Base-by-base conservation (phyloP, 441 rosid genomes). In the Eruca vesicaria region DNA sequence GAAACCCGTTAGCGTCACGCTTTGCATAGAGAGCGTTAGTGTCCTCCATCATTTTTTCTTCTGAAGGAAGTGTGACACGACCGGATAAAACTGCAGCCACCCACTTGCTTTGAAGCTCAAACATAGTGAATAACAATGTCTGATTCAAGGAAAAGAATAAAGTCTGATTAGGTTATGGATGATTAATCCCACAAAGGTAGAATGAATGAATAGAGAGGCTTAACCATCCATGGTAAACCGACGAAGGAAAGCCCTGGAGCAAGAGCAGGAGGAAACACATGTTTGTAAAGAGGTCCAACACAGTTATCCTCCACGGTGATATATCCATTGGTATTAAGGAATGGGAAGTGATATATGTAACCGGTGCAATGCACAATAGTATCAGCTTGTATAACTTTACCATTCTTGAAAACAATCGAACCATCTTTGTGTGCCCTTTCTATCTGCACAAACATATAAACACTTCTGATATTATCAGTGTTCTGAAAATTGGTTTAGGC, bases 181-280 rank as follows among this genome's bases (percentile, higher is more conserved):
- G 55, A 48, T 12, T 18, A 32, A 6, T 4, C 6, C 14, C 0
- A 23, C 18, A 23, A 28, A 16, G 32, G 15, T 1, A 6, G 5
- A 21, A 52, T 12, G 28, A 36, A n/a, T n/a, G n/a, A 52, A 26
- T 18, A 53, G 38, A 66, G 55, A 48, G 65, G 58, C 59, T 65
- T 61, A 60, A 93, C 98, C 90, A 79, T 86, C 87, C 81, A 82
- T 1, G 97, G 94, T 81, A 92, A 59, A 53, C 98, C 99, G n/a
- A 92, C 59, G 80, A 92, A 90, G 31, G 99, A 92, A 65, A 94
- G 89, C 67, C 85, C 66, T 0, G 96, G 97, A n/a, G 99, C 89
- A 70, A 85, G 73, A 2, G 35, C 77, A 1, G 97, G 92, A 0
- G 96, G 96, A 50, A 93, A 90, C 12, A 90, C 80, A 9, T 93